Evolutionary conservation across 805 yeast genomes (phyloP).

Genomic region (Kuraishia floccosa): DNA sequence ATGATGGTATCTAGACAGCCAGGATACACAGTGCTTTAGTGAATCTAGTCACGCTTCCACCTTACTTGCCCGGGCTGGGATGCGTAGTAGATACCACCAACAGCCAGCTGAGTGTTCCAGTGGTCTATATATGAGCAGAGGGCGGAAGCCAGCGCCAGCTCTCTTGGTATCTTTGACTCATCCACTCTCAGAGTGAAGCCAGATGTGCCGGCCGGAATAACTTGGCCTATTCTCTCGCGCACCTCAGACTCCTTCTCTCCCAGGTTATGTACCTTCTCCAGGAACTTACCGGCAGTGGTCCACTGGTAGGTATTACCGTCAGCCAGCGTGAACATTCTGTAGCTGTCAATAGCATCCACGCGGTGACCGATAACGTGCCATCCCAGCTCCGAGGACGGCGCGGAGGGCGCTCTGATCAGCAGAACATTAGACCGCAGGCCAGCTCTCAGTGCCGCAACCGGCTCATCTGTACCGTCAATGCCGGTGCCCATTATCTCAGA

Average conservation of each 20-base stretch:
- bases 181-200: constrained; percentile 49
- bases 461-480: constrained; percentile 38
- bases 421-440: constrained; percentile 50
- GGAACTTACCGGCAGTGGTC: constrained; percentile 47
- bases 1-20: too few species aligned
- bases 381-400: constrained; percentile 44
- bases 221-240: constrained; percentile 52
- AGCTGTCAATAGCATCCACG: constrained; percentile 51
- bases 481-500: constrained; percentile 28
- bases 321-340: constrained; percentile 46
- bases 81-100: constrained; percentile 57
- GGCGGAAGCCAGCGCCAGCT: constrained; percentile 48
- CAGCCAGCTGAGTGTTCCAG: constrained; percentile 50
- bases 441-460: constrained; percentile 47
- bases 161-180: constrained; percentile 42
- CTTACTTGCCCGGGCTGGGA: constrained; percentile 36
- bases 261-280: constrained; percentile 44
- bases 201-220: constrained; percentile 35
- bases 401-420: constrained; percentile 37
- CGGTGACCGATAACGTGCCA: constrained; percentile 52
- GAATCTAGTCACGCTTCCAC: constrained; percentile 49
- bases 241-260: constrained; percentile 59
- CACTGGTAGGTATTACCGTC: constrained; percentile 56
- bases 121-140: constrained; percentile 52
- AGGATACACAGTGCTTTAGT: too few species aligned